Conservation (phyloP, 257 asterid genomes). For the Gynochthodes officinalis region DNA sequence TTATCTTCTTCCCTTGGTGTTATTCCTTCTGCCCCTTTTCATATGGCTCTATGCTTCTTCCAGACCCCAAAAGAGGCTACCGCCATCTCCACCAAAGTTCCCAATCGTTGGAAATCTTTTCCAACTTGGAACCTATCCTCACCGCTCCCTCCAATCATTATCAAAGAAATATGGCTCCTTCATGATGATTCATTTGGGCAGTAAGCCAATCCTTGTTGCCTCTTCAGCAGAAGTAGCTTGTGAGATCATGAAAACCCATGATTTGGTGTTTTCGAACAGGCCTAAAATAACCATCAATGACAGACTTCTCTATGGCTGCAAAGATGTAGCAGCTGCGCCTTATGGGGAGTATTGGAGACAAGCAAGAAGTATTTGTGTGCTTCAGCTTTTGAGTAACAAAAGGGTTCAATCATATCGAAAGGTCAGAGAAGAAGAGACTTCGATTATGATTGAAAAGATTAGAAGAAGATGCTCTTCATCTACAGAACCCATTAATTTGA, state of each 20-base stretch:
- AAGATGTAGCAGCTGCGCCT: slow-evolving; percentile 13
- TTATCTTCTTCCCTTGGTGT: slow-evolving; percentile 2
- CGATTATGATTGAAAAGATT: slow-evolving; percentile 12
- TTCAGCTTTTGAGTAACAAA: slow-evolving; percentile 21
- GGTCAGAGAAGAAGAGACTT: slow-evolving; percentile 23
- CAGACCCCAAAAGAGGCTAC: background rate
- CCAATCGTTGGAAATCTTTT: slow-evolving; percentile 20
- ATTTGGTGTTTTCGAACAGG: slow-evolving; percentile 9
- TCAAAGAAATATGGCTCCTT: slow-evolving; percentile 10
- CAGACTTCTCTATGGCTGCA: slow-evolving; percentile 1
- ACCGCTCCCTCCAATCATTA: slow-evolving; percentile 2
- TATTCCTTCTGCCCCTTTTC: background rate
- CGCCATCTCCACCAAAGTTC: slow-evolving; percentile 19
- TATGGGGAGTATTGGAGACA: slow-evolving; percentile 27
- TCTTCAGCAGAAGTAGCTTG: slow-evolving; percentile 16
- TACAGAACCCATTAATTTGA: slow-evolving; percentile 7
- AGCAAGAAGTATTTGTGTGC: slow-evolving; percentile 16
- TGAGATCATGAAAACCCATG: slow-evolving; percentile 21
- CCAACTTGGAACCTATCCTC: slow-evolving; percentile 11
- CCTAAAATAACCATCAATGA: slow-evolving; percentile 1
- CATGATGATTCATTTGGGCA: slow-evolving; percentile 12
- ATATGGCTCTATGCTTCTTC: slow-evolving; percentile 6
- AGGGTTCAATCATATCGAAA: slow-evolving; percentile 17
- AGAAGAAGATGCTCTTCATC: background rate
- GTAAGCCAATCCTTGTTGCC: background rate